phyloP scores from a whole-genome alignment of 2,329 filamentous ascomycete species.

The Emergomyces orientalis region DNA sequence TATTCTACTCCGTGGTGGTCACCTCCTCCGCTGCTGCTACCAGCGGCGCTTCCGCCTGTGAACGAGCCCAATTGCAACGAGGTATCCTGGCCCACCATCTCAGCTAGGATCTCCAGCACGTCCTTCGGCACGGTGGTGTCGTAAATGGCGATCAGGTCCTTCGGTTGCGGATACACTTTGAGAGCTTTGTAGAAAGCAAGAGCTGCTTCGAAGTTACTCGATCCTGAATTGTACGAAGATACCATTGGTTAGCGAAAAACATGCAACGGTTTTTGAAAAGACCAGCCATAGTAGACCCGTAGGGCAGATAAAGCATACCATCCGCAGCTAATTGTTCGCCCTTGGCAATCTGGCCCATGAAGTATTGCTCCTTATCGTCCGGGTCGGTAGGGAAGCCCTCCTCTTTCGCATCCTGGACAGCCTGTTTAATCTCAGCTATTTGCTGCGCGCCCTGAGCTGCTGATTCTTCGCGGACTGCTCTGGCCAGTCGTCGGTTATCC shows the following conservation, averaged over 20 bases:
- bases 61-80: constrained; percentile 53
- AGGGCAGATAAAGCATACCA: constrained; percentile 47
- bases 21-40: constrained; percentile 16
- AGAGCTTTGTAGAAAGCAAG: constrained; percentile 96
- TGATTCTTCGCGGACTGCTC: constrained; percentile 40
- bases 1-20: constrained; percentile 24
- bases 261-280: not conserved
- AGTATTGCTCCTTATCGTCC: constrained; percentile 91
- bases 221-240: constrained; percentile 21
- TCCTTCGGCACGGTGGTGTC: constrained; percentile 98
- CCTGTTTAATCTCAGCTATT: constrained; percentile 60
- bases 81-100: constrained; percentile 93
- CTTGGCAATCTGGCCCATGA: constrained; percentile 87
- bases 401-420: constrained; percentile 72
- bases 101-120: constrained; percentile 88
- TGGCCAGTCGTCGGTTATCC: constrained; percentile 40
- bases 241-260: not conserved
- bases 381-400: constrained; percentile 85
- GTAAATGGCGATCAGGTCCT: constrained; percentile 91
- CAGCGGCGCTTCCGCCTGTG: constrained; percentile 22
- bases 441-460: constrained; percentile 39
- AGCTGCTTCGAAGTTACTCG: constrained; percentile 62
- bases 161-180: constrained; percentile 93
- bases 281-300: not conserved
- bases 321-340: constrained; percentile 61